phyloP scores from a whole-genome alignment of 2,329 filamentous ascomycete genomes.

The Beauveria sp. region DNA sequence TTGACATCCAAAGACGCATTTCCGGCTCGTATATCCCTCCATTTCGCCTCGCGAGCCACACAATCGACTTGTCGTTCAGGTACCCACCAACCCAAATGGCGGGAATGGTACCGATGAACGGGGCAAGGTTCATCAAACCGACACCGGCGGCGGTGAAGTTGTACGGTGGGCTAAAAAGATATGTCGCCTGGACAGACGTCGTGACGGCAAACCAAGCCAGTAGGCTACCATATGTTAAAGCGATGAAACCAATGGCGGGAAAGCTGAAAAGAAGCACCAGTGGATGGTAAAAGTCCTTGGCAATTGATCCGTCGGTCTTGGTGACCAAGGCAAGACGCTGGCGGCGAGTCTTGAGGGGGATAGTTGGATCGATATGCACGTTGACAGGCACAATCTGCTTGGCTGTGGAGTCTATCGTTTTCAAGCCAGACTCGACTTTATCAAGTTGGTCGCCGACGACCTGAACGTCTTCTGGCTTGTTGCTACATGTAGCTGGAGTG shows the following conservation, averaged over 20 bases:
- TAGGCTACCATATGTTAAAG: conserved; percentile 31
- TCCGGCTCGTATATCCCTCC: conserved; percentile 35
- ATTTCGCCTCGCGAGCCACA: conserved; percentile 28
- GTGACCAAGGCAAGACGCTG: conserved; percentile 19
- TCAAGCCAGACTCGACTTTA: not conserved
- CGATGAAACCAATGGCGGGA: conserved; percentile 30
- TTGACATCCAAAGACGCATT: conserved; percentile 28
- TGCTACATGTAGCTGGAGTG: not conserved
- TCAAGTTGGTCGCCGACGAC: conserved; percentile 7
- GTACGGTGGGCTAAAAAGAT: conserved; percentile 24
- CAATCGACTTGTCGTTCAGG: conserved; percentile 29
- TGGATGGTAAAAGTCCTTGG: conserved; percentile 11
- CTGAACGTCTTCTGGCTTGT: not conserved
- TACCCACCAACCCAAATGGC: conserved; percentile 29
- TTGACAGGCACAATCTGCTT: not conserved
- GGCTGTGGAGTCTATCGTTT: not conserved
- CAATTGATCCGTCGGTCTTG: conserved; percentile 12
- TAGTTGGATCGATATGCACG: conserved; percentile 12
- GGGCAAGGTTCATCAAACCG: conserved; percentile 20
- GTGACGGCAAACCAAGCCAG: conserved; percentile 28
- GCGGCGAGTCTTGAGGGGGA: conserved; percentile 14
- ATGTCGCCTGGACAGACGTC: conserved; percentile 12
- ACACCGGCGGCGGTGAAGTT: conserved; percentile 19
- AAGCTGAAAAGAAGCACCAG: conserved; percentile 13
- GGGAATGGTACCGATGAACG: conserved; percentile 30